phyloP scores from a whole-genome alignment of 257 asterid genomes.

The Gynochthodes officinalis region DNA sequence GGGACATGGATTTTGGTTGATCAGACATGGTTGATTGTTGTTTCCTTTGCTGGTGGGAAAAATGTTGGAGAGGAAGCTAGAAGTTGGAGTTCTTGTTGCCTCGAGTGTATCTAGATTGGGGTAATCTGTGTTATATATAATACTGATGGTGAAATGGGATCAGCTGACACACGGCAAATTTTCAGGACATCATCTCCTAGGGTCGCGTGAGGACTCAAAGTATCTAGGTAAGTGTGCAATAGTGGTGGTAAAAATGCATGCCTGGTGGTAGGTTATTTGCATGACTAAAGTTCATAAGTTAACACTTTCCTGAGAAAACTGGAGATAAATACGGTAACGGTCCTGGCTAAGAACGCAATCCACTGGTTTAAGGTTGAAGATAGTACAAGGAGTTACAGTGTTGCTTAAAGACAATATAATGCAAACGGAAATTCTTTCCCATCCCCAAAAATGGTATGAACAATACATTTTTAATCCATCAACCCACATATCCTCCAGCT shows the following conservation, averaged over 20 bases:
- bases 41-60: not conserved
- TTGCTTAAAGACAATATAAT: not conserved
- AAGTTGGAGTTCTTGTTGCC: not conserved
- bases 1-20: conserved; percentile 23
- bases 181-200: conserved; percentile 18
- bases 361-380: not conserved
- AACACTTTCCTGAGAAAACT: not conserved
- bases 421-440: not conserved
- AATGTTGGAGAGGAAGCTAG: not conserved
- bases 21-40: conserved; percentile 22
- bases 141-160: not conserved
- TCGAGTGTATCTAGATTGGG: not conserved
- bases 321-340: not conserved
- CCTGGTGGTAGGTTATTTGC: not conserved
- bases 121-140: not conserved
- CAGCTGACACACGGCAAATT: not conserved
- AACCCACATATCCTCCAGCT: not conserved
- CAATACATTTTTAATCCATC: not conserved
- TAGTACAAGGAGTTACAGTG: not conserved
- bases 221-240: conserved; percentile 18
- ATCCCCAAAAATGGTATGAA: not conserved
- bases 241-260: conserved; percentile 5
- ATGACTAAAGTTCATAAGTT: not conserved
- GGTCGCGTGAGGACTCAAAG: conserved; percentile 14
- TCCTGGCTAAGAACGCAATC: not conserved